These are phyloP conservation scores for Dictyostelium discoideum DNA, from an alignment of 78 protist species.

Conservation along the genomic window DNA sequence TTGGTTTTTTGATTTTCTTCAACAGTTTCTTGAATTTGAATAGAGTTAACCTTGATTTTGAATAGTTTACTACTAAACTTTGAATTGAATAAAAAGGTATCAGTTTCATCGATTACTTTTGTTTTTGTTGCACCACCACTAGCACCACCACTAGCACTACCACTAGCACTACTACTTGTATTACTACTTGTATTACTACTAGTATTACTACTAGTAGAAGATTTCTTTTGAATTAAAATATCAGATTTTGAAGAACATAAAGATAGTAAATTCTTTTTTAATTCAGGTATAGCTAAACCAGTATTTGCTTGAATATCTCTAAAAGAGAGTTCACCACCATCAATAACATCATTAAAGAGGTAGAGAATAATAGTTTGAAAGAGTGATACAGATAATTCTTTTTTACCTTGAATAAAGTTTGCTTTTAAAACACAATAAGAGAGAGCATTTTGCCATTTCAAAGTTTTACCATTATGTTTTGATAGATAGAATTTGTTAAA, in stretches of 20 bases:
- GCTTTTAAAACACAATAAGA: constrained; percentile 84
- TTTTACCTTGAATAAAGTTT: constrained; percentile 59
- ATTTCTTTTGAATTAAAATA: constrained; percentile 6
- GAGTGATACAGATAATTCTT: constrained; percentile 91
- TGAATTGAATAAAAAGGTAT: constrained; percentile 86
- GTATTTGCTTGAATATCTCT: constrained; percentile 55
- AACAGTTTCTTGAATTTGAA: constrained; percentile 94
- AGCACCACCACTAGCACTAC: not conserved
- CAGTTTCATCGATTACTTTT: constrained; percentile 72
- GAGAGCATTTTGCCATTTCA: constrained; percentile 91
- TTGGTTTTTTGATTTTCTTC: constrained; percentile 90
- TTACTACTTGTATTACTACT: too few species aligned
- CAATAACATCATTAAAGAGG: constrained; percentile 83
- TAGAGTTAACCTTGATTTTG: constrained; percentile 91
- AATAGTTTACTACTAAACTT: constrained; percentile 80
- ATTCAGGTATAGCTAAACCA: constrained; percentile 79
- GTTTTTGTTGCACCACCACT: not conserved
- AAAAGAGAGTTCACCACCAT: constrained; percentile 45
- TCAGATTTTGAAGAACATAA: constrained; percentile 83
- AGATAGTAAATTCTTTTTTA: constrained; percentile 86
- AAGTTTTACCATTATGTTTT: constrained; percentile 86
- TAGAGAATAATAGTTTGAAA: constrained; percentile 91
- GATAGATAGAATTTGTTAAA: constrained; percentile 85
- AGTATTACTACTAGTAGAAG: not conserved
- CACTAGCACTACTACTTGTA: not conserved